These are phyloP conservation scores for Paraconiothyrium sp. DNA, from an alignment of 2,329 filamentous ascomycete species.

Conservation along the genomic window DNA sequence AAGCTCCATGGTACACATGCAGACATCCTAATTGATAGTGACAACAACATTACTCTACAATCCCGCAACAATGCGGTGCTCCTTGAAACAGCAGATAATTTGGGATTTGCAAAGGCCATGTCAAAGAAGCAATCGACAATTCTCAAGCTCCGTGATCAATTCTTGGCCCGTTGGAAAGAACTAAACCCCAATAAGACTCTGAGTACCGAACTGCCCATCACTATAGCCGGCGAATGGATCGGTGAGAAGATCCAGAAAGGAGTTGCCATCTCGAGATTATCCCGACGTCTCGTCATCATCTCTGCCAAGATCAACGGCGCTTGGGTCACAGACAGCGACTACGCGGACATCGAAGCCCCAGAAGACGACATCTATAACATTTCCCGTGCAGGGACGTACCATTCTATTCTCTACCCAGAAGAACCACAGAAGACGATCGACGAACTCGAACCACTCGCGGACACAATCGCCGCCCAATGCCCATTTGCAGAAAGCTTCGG, in stretches of 20 bases:
- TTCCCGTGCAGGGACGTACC: conserved; percentile 31
- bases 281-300: conserved; percentile 39
- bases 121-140: conserved; percentile 21
- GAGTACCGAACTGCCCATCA: conserved; percentile 23
- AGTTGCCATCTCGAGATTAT: conserved; percentile 36
- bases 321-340: conserved; percentile 37
- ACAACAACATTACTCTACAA: conserved; percentile 36
- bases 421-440: conserved; percentile 22
- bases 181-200: conserved; percentile 25
- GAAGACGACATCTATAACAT: conserved; percentile 36
- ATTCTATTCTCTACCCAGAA: conserved; percentile 27
- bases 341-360: conserved; percentile 30
- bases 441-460: conserved; percentile 28
- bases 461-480: conserved; percentile 31
- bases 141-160: conserved; percentile 30
- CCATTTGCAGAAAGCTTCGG: conserved; percentile 37
- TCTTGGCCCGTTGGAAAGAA: conserved; percentile 28
- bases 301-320: conserved; percentile 36
- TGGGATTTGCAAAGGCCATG: conserved; percentile 37
- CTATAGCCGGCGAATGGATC: conserved; percentile 46
- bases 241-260: conserved; percentile 39
- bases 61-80: conserved; percentile 35
- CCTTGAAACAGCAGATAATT: conserved; percentile 28
- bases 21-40: conserved; percentile 37
- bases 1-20: conserved; percentile 48